These are phyloP conservation scores for Vinca minor DNA, from an alignment of 257 asterid genomes.

Conservation along the genomic window DNA sequence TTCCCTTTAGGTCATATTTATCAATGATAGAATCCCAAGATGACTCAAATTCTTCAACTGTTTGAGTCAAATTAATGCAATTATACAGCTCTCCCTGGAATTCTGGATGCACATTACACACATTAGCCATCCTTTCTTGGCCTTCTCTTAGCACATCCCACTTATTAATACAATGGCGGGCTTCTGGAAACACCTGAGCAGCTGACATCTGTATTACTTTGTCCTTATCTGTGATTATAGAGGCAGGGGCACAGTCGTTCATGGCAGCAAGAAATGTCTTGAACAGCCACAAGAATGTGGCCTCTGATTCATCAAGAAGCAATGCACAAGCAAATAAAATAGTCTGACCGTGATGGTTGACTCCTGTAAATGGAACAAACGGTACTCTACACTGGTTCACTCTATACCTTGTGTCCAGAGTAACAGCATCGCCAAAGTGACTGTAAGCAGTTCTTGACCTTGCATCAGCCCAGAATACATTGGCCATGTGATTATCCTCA, in stretches of 20 bases:
- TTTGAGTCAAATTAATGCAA: conserved; percentile 74
- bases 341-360: conserved; percentile 87
- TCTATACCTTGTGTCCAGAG: conserved; percentile 58
- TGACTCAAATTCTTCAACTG: conserved; percentile 76
- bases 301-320: conserved; percentile 81
- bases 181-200: conserved; percentile 59
- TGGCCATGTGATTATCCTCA: conserved; percentile 77
- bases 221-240: conserved; percentile 66
- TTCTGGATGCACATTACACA: conserved; percentile 53
- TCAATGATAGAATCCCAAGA: conserved; percentile 60
- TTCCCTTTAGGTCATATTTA: conserved; percentile 60
- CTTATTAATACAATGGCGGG: conserved; percentile 62
- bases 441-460: conserved; percentile 78
- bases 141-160: conserved; percentile 84
- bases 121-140: conserved; percentile 60
- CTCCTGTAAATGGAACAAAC: conserved; percentile 81
- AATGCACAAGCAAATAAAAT: conserved; percentile 79
- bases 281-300: conserved; percentile 73
- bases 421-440: conserved; percentile 84
- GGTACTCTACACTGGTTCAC: conserved; percentile 59
- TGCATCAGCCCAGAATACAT: conserved; percentile 90
- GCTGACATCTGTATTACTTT: conserved; percentile 51
- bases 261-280: conserved; percentile 79
- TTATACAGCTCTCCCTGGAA: conserved; percentile 72
- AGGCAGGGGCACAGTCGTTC: conserved; percentile 58